These are phyloP conservation scores for Dalbergia oliveri DNA, from an alignment of 306 rosid genomes.

Conservation along the genomic window DNA sequence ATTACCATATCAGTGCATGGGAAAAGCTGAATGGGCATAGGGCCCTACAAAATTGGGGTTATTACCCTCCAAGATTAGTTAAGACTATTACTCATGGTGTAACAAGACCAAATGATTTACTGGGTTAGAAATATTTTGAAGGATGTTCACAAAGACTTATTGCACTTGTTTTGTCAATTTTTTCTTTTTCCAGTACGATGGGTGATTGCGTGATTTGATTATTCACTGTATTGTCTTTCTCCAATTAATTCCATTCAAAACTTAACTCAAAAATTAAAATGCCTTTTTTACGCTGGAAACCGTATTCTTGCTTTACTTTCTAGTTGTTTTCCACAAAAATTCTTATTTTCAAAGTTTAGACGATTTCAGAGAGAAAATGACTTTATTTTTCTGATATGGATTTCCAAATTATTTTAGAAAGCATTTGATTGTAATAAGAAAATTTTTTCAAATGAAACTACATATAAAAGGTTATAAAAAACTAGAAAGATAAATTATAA, in stretches of 20 bases:
- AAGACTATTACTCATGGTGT: not conserved
- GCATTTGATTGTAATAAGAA: too few relatives aligned
- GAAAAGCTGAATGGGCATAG: constrained; percentile 8
- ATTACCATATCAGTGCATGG: constrained; percentile 30
- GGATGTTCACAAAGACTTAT: not conserved
- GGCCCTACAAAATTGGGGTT: constrained; percentile 24
- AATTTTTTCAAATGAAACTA: too few relatives aligned
- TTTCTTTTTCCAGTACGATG: not conserved
- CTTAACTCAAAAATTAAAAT: not conserved
- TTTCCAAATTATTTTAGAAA: too few relatives aligned
- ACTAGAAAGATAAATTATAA: too few relatives aligned
- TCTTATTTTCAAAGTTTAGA: too few relatives aligned
- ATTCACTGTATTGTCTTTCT: constrained; percentile 36
- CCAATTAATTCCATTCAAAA: constrained; percentile 20
- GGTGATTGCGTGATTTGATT: constrained; percentile 45
- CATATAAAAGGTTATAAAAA: too few relatives aligned
- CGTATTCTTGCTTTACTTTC: too few relatives aligned
- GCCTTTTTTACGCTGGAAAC: too few relatives aligned
- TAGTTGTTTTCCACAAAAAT: too few relatives aligned
- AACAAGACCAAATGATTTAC: constrained; percentile 1
- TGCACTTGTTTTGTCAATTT: not conserved
- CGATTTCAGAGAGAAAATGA: too few relatives aligned
- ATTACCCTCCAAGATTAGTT: constrained; percentile 26
- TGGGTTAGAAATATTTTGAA: not conserved
- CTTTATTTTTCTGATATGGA: too few relatives aligned